Conservation (phyloP, 2,329 filamentous ascomycete species). For the Exophiala xenobiotica region DNA sequence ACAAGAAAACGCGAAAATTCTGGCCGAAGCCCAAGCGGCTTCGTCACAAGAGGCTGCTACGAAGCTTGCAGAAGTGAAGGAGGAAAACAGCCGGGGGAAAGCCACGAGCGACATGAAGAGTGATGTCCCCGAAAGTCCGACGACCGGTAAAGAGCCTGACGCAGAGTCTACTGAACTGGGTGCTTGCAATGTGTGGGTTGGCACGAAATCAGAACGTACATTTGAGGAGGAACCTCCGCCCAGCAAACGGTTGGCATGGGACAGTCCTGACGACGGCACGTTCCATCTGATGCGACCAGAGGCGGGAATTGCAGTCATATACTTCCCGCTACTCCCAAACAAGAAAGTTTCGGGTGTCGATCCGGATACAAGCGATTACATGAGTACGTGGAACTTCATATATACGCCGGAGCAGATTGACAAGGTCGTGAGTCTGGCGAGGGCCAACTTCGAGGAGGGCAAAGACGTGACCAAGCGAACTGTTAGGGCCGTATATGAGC, state of each 20-base stretch:
- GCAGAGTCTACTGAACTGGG: constrained; percentile 59
- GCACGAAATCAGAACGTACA: constrained; percentile 72
- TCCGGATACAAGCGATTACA: constrained; percentile 76
- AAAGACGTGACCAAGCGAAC: constrained; percentile 73
- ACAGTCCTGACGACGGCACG: constrained; percentile 56
- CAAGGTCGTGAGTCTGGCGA: constrained; percentile 74
- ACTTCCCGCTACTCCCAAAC: constrained; percentile 87
- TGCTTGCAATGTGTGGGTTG: constrained; percentile 95
- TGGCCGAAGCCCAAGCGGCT: constrained; percentile 66
- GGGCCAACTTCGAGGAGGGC: constrained; percentile 83
- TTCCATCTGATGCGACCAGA: constrained; percentile 72
- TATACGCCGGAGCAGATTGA: constrained; percentile 92
- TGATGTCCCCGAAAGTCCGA: constrained; percentile 41
- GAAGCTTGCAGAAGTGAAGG: constrained; percentile 61
- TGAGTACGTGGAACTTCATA: constrained; percentile 97
- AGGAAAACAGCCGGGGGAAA: constrained; percentile 37
- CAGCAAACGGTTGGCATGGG: constrained; percentile 50
- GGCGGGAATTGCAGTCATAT: constrained; percentile 84
- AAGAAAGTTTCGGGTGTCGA: constrained; percentile 73
- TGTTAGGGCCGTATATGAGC: constrained; percentile 85
- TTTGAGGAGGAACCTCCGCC: constrained; percentile 53
- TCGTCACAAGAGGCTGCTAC: constrained; percentile 60
- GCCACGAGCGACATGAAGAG: constrained; percentile 22
- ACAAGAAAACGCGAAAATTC: constrained; percentile 61
- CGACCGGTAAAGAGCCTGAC: constrained; percentile 47